A percentile compares a stretch with the other conserved stretches of the same genome.
These are phyloP conservation scores for Laetiporus sulphureus DNA, from an alignment of 1,284 basidiomycete genomes.

Conservation along the genomic window DNA sequence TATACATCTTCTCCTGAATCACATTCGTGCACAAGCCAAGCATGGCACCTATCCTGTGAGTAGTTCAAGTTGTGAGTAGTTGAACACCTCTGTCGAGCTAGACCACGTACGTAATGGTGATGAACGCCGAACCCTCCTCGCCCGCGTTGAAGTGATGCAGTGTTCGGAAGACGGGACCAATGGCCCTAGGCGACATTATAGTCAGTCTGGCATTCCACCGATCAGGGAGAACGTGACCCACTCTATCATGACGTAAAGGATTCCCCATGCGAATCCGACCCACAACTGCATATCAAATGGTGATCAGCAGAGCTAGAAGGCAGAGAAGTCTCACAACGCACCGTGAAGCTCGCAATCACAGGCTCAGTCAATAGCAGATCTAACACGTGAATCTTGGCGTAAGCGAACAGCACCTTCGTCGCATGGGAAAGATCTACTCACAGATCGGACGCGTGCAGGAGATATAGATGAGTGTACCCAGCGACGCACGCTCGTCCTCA, in stretches of 20 bases:
- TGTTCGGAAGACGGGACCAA: conserved; percentile 51
- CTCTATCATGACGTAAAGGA: conserved; percentile 66
- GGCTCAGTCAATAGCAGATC: conserved; percentile 70
- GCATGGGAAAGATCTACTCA: conserved; percentile 32
- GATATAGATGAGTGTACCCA: conserved; percentile 53
- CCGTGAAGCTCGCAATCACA: conserved; percentile 68
- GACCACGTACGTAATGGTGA: conserved; percentile 48
- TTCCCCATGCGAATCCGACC: conserved; percentile 75
- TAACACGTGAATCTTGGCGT: conserved; percentile 17
- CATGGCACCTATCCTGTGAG: conserved; percentile 3
- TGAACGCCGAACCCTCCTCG: conserved; percentile 56
- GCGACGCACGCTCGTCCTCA: conserved; percentile 53
- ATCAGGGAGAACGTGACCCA: conserved; percentile 22
- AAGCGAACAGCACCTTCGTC: too few relatives aligned
- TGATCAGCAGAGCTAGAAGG: neutral
- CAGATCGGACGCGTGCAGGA: conserved; percentile 66
- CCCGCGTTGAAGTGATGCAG: conserved; percentile 65
- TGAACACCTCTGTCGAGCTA: neutral
- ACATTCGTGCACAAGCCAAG: conserved; percentile 1
- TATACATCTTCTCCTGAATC: conserved; percentile 3
- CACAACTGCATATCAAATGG: conserved; percentile 45
- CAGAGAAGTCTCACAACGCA: conserved; percentile 24
- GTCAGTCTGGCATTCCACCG: neutral
- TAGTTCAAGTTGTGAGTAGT: too few relatives aligned
- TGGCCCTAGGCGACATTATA: conserved; percentile 39